These are phyloP conservation scores for Flammula alnicola DNA, from an alignment of 1,284 basidiomycete genomes.

Conservation along the genomic window DNA sequence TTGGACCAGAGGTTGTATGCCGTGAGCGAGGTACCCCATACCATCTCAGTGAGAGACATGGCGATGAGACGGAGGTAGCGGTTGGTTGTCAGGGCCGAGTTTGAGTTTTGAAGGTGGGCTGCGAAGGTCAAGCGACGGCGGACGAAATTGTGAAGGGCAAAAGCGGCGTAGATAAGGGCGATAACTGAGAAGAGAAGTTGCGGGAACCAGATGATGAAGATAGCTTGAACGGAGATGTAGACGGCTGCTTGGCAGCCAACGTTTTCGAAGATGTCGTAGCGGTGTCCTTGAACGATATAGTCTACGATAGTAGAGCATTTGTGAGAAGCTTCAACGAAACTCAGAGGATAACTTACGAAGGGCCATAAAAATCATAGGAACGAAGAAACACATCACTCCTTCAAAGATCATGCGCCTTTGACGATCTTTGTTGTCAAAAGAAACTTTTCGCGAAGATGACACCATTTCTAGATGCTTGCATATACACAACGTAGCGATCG, in stretches of 20 bases:
- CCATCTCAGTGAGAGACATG: conserved; percentile 49
- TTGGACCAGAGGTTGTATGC: conserved; percentile 37
- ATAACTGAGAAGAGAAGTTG: conserved; percentile 28
- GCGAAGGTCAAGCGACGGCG: conserved; percentile 32
- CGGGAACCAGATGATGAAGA: conserved; percentile 36
- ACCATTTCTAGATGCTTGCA: conserved; percentile 45
- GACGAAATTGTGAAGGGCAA: conserved; percentile 34
- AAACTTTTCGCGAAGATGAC: conserved; percentile 36
- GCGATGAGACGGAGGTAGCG: conserved; percentile 61
- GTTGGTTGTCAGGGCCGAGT: conserved; percentile 42
- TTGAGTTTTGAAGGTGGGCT: conserved; percentile 33
- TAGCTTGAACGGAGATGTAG: conserved; percentile 45
- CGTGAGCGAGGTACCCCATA: conserved; percentile 39
- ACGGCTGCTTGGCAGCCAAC: conserved; percentile 53
- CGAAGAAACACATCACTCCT: conserved; percentile 41
- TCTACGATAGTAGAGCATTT: conserved; percentile 36
- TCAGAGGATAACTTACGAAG: conserved; percentile 40
- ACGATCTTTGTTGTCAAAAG: conserved; percentile 18
- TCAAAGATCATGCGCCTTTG: conserved; percentile 42
- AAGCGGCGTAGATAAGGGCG: conserved; percentile 11
- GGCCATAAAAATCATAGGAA: conserved; percentile 46
- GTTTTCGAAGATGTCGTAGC: conserved; percentile 60
- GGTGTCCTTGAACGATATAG: conserved; percentile 53
- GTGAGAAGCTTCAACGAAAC: background rate
- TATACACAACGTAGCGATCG: conserved; percentile 44